Conservation (phyloP, 331 rosid species). For the Malus hybrid region DNA sequence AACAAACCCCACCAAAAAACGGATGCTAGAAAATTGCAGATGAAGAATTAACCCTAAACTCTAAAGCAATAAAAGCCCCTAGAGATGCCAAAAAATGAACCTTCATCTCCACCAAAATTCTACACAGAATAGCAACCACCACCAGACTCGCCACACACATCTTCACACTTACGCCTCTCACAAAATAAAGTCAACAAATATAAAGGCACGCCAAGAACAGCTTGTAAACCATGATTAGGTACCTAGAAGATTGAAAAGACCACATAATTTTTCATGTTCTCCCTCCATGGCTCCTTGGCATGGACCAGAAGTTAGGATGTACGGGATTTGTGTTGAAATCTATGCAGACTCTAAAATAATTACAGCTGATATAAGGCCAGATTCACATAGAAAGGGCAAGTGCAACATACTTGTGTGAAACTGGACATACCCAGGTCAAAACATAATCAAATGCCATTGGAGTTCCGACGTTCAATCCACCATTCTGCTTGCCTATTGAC, state of each 20-base stretch:
- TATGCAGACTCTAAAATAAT: background rate
- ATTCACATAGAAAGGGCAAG: background rate
- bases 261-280: background rate
- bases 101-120: background rate
- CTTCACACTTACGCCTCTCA: background rate
- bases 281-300: background rate
- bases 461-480: background rate
- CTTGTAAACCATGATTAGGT: background rate
- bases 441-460: background rate
- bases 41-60: background rate
- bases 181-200: background rate
- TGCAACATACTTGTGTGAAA: background rate
- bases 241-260: background rate
- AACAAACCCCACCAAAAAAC: background rate
- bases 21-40: background rate
- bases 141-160: too few species aligned
- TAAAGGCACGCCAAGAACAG: background rate
- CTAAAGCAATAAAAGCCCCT: background rate
- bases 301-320: background rate
- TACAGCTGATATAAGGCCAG: background rate
- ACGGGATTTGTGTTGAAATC: background rate
- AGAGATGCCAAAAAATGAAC: background rate
- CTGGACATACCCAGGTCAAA: background rate
- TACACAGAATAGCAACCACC: background rate
- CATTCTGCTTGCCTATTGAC: background rate